Percentiles rank a stretch among this genome's conserved stretches.
Evolutionary conservation across 2,329 filamentous ascomycete species (phyloP).

Genomic region (Epichloe hybrida): DNA sequence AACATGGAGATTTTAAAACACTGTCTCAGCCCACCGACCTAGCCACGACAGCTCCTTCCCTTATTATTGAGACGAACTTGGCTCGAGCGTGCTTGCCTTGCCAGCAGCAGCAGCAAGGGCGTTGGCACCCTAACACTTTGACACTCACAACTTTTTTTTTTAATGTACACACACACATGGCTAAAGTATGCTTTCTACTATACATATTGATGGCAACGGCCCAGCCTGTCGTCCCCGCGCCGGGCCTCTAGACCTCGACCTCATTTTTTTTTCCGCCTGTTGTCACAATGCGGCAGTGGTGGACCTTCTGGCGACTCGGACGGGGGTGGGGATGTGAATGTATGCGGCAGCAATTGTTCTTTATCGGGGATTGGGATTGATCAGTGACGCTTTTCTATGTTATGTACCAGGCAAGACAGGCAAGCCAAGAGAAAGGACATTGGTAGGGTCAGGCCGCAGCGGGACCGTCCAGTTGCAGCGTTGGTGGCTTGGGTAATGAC

Average conservation of each 20-base stretch:
- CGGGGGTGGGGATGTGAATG: not conserved
- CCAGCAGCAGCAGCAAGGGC: not conserved
- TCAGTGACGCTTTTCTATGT: too few relatives aligned
- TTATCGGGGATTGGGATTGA: too few relatives aligned
- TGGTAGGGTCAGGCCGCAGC: too few relatives aligned
- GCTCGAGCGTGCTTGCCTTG: slow-evolving; percentile 3
- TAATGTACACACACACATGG: too few relatives aligned
- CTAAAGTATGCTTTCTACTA: not conserved
- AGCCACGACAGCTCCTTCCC: not conserved
- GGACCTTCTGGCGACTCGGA: not conserved
- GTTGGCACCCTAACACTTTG: too few relatives aligned
- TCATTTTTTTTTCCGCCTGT: not conserved
- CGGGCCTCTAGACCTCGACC: not conserved
- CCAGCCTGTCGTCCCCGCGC: too few relatives aligned
- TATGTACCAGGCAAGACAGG: too few relatives aligned
- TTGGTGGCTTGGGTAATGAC: slow-evolving; percentile 8
- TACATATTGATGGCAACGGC: too few relatives aligned
- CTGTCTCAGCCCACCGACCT: slow-evolving; percentile 1
- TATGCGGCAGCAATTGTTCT: not conserved
- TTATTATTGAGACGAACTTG: slow-evolving; percentile 2
- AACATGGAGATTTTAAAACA: not conserved
- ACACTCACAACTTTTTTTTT: too few relatives aligned
- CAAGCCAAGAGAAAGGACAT: too few relatives aligned
- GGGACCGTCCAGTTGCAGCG: not conserved
- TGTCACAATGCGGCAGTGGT: not conserved